Conservation (phyloP, 306 rosid species). For the Hippophae rhamnoides region DNA sequence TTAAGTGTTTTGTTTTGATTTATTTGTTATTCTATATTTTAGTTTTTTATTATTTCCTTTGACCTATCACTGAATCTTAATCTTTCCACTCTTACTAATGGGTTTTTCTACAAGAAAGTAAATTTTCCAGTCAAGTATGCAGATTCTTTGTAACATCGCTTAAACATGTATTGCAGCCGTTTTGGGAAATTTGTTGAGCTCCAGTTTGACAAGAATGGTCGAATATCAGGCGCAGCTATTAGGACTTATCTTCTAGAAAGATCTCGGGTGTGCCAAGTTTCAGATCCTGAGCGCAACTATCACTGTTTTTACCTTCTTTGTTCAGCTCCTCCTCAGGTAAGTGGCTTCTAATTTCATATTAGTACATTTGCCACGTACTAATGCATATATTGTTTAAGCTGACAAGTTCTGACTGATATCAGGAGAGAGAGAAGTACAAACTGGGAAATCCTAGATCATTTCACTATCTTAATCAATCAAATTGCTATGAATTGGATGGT, state of each 20-base stretch:
- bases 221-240: conserved; percentile 92
- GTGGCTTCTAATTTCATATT: background rate
- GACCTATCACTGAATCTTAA: background rate
- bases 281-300: conserved; percentile 85
- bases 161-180: conserved; percentile 42
- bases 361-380: background rate
- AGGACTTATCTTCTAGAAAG: conserved; percentile 89
- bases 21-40: too few relatives aligned
- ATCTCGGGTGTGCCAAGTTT: conserved; percentile 93
- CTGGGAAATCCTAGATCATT: conserved; percentile 72
- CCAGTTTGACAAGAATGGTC: conserved; percentile 61
- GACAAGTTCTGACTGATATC: conserved; percentile 17
- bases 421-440: conserved; percentile 81
- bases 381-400: conserved; percentile 12
- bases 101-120: too few relatives aligned
- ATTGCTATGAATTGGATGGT: conserved; percentile 64
- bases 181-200: conserved; percentile 94
- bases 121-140: too few relatives aligned
- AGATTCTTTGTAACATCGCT: too few relatives aligned
- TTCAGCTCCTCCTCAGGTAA: conserved; percentile 86
- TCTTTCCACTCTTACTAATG: too few relatives aligned
- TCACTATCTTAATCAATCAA: conserved; percentile 89
- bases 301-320: conserved; percentile 86
- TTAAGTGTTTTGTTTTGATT: too few relatives aligned
- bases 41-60: conserved; percentile 6